phyloP scores from a whole-genome alignment of 306 rosid species.

The Cicer chorassanicum region DNA sequence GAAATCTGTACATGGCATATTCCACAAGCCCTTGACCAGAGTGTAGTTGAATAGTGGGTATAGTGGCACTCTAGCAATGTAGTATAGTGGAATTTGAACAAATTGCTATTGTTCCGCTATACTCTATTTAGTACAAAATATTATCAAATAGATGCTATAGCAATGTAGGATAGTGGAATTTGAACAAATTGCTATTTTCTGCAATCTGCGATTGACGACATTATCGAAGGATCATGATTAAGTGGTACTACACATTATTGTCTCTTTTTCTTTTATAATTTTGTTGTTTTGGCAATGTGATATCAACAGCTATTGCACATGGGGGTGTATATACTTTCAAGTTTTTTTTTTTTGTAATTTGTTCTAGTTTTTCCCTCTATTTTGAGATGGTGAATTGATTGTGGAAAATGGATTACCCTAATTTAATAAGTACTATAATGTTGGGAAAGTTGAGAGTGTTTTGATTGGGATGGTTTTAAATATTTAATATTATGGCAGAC shows the following conservation, averaged over 20 bases:
- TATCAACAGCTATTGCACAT: not conserved
- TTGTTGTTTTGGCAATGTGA: not conserved
- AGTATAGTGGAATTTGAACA: too few relatives aligned
- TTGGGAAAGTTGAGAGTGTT: conserved; percentile 48
- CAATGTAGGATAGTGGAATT: too few relatives aligned
- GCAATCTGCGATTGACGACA: too few relatives aligned
- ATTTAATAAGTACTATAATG: conserved; percentile 36
- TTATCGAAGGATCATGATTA: not conserved
- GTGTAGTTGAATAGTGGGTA: too few relatives aligned
- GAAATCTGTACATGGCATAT: conserved; percentile 1
- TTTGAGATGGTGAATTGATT: conserved; percentile 35
- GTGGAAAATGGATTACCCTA: conserved; percentile 10
- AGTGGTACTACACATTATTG: conserved; percentile 5
- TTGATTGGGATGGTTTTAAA: conserved; percentile 51
- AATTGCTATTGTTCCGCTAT: too few relatives aligned
- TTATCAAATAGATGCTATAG: too few relatives aligned
- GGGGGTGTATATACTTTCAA: not conserved
- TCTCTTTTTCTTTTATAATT: not conserved
- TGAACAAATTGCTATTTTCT: too few relatives aligned
- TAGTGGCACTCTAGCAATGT: too few relatives aligned
- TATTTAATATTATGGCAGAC: conserved; percentile 69
- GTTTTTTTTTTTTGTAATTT: not conserved
- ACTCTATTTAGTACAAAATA: too few relatives aligned
- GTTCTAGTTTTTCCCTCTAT: conserved; percentile 3
- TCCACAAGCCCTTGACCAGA: not conserved